Evolutionary conservation across 2,329 filamentous ascomycete genomes (phyloP).

Genomic region (Penicillium vulpinum): DNA sequence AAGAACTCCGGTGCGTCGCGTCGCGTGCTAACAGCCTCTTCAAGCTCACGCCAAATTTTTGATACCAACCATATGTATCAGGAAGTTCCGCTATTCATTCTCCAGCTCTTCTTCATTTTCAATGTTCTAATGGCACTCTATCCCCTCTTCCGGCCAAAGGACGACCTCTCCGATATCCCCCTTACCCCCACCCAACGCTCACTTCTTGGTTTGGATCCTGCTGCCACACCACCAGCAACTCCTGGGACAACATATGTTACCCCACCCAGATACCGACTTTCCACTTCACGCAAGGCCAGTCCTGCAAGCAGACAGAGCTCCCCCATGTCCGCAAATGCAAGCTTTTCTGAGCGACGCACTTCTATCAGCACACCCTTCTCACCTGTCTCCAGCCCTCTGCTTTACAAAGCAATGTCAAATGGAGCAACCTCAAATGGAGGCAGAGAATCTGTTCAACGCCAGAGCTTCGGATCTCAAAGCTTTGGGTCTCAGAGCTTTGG

Average conservation of each 20-base stretch:
- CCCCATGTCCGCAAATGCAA: constrained; percentile 40
- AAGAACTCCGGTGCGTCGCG: background rate
- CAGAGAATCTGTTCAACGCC: constrained; percentile 50
- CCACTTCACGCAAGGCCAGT: constrained; percentile 55
- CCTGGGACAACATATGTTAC: constrained; percentile 75
- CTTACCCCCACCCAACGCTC: constrained; percentile 85
- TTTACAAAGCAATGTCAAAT: constrained; percentile 65
- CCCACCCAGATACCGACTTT: constrained; percentile 81
- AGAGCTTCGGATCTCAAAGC: constrained; percentile 45
- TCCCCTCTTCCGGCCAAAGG: constrained; percentile 70
- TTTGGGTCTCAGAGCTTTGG: no score
- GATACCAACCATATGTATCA: constrained; percentile 42
- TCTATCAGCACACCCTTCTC: constrained; percentile 55
- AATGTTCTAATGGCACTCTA: constrained; percentile 71
- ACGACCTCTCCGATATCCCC: constrained; percentile 84
- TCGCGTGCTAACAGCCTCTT: constrained; percentile 14
- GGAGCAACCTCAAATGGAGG: constrained; percentile 18
- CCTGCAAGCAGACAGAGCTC: constrained; percentile 40
- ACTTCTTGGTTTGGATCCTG: constrained; percentile 76
- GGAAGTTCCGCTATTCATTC: constrained; percentile 52
- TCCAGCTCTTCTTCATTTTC: constrained; percentile 64
- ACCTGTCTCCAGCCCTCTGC: constrained; percentile 57
- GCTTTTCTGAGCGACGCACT: constrained; percentile 35
- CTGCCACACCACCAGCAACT: constrained; percentile 61
- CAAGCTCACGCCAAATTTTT: constrained; percentile 33